A percentile compares a stretch with the other conserved stretches of the same genome.
These are phyloP conservation scores for Picea sitchensis DNA, from an alignment of 75 land plant genomes.

Conservation along the genomic window DNA sequence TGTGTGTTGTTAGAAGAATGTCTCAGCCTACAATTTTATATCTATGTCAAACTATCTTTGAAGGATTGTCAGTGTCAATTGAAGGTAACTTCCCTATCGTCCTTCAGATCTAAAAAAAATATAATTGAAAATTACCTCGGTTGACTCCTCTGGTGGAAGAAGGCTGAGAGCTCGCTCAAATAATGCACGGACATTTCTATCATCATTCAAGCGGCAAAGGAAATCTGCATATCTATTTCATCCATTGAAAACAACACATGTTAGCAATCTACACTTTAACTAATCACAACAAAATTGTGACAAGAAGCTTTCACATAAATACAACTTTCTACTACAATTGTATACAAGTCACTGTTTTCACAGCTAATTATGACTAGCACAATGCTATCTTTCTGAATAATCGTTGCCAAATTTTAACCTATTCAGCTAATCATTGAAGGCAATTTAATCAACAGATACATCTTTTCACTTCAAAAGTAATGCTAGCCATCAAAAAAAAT, in stretches of 20 bases:
- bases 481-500: background rate
- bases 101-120: background rate
- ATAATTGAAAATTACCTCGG: conserved; percentile 55
- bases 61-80: background rate
- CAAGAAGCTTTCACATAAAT: background rate
- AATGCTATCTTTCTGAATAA: too few species aligned
- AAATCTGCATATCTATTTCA: conserved; percentile 96
- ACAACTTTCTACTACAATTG: background rate
- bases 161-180: conserved; percentile 94
- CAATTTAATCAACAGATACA: too few species aligned
- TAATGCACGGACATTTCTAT: conserved; percentile 91
- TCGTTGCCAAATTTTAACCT: too few species aligned
- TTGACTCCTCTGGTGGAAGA: conserved; percentile 88
- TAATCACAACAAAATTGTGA: background rate
- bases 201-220: conserved; percentile 94
- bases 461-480: background rate
- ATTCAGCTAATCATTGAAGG: too few species aligned
- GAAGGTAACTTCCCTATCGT: background rate
- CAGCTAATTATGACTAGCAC: too few species aligned
- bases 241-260: background rate
- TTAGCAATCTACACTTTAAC: background rate
- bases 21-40: background rate
- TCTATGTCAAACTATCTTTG: background rate
- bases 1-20: background rate
- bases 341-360: background rate